Conservation (phyloP, 2,329 filamentous ascomycete species). For the Penicillium hesseltinei region DNA sequence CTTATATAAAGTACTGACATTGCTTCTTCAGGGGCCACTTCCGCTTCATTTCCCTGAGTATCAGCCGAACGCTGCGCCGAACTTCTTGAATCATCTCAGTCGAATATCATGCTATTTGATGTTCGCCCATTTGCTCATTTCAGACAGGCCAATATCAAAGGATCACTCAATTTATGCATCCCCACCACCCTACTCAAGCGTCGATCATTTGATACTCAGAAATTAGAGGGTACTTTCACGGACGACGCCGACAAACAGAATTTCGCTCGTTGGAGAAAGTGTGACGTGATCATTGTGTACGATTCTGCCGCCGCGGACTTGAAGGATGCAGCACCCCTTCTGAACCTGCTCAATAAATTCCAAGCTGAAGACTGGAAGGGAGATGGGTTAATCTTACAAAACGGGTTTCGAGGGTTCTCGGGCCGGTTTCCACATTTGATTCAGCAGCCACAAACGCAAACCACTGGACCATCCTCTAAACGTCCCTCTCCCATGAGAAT, state of each 20-base stretch:
- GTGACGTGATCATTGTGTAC: conserved; percentile 80
- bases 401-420: conserved; percentile 76
- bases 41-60: conserved; percentile 41
- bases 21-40: background rate
- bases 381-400: conserved; percentile 69
- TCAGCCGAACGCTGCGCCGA: conserved; percentile 55
- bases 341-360: conserved; percentile 94
- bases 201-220: conserved; percentile 83
- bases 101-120: conserved; percentile 71
- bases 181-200: conserved; percentile 91
- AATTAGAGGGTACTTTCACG: conserved; percentile 83
- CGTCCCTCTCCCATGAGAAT: conserved; percentile 54
- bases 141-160: conserved; percentile 67
- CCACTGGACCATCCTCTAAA: conserved; percentile 39
- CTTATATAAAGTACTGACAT: conserved; percentile 5
- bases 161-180: conserved; percentile 90
- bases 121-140: conserved; percentile 84
- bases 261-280: conserved; percentile 74
- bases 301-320: conserved; percentile 73
- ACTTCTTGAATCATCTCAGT: conserved; percentile 52
- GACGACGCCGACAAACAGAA: conserved; percentile 64
- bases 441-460: conserved; percentile 24
- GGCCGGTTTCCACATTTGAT: conserved; percentile 58
- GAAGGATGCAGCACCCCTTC: conserved; percentile 75
- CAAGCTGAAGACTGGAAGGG: conserved; percentile 77